Conservation (phyloP, 1,284 basidiomycete species). For the Ganoderma boninense region DNA sequence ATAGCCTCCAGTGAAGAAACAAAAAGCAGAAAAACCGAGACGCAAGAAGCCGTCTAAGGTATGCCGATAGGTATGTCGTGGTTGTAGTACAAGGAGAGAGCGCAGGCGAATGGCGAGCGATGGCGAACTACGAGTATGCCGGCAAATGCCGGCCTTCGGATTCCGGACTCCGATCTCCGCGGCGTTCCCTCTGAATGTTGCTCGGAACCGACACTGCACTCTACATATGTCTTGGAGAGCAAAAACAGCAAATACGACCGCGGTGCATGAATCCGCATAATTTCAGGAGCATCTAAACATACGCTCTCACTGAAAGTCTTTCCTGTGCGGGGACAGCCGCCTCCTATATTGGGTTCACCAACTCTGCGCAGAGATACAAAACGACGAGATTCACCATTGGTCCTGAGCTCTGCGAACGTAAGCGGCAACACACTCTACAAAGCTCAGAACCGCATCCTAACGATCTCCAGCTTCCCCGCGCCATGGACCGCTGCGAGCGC, state of each 20-base stretch:
- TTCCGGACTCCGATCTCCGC: background rate
- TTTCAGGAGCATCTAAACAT: too few species aligned
- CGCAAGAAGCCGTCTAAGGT: background rate
- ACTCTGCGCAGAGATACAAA: too few species aligned
- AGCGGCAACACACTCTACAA: too few species aligned
- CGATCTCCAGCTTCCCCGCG: background rate
- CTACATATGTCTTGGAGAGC: too few species aligned
- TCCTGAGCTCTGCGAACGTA: too few species aligned
- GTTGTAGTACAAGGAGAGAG: background rate
- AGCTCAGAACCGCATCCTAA: background rate
- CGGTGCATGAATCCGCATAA: too few species aligned
- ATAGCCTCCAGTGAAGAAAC: background rate
- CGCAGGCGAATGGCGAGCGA: background rate
- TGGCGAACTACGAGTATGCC: background rate
- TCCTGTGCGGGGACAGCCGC: too few species aligned
- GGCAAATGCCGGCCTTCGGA: background rate
- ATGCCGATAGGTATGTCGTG: background rate
- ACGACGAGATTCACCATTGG: too few species aligned
- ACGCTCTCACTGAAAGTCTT: too few species aligned
- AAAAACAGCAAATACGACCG: too few species aligned
- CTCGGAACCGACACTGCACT: too few species aligned
- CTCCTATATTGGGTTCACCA: too few species aligned
- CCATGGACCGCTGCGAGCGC: background rate
- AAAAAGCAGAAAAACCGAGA: background rate
- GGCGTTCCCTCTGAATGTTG: background rate